phyloP scores from a whole-genome alignment of 805 yeast genomes.

The Wickerhamiella hasegawae region DNA sequence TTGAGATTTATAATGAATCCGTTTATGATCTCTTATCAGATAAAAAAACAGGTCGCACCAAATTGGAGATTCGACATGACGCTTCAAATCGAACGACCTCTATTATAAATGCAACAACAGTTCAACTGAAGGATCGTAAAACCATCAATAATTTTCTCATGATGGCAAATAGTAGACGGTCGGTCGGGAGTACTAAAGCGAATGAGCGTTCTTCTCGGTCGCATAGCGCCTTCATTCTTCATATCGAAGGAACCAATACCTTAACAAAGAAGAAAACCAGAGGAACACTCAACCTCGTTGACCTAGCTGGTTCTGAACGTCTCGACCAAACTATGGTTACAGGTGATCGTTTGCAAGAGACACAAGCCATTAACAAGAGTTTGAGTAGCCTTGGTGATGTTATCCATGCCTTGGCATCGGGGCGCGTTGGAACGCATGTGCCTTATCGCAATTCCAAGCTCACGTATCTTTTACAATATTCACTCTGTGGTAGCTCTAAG shows the following conservation, averaged over 20 bases:
- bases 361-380: conserved; percentile 78
- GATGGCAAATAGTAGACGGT: conserved; percentile 43
- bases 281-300: conserved; percentile 68
- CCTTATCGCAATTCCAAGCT: conserved; percentile 60
- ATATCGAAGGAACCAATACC: conserved; percentile 37
- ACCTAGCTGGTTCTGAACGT: conserved; percentile 90
- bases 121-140: conserved; percentile 29
- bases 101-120: conserved; percentile 41
- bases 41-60: conserved; percentile 15
- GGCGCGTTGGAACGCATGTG: conserved; percentile 29
- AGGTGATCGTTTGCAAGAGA: conserved; percentile 72
- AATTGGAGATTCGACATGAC: conserved; percentile 63
- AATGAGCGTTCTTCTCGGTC: conserved; percentile 85
- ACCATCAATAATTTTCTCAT: conserved; percentile 36
- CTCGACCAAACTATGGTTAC: conserved; percentile 55
- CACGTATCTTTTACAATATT: conserved; percentile 71
- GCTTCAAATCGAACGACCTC: conserved; percentile 34
- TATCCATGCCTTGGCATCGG: conserved; percentile 45
- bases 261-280: conserved; percentile 26
- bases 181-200: conserved; percentile 67
- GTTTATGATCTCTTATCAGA: conserved; percentile 47
- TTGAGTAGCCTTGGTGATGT: conserved; percentile 84
- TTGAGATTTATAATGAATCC: conserved; percentile 80
- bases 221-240: conserved; percentile 63
- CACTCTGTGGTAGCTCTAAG: conserved; percentile 73